Evolutionary conservation across 1,284 basidiomycete genomes (phyloP).

Genomic region (Athelia psychrophila): DNA sequence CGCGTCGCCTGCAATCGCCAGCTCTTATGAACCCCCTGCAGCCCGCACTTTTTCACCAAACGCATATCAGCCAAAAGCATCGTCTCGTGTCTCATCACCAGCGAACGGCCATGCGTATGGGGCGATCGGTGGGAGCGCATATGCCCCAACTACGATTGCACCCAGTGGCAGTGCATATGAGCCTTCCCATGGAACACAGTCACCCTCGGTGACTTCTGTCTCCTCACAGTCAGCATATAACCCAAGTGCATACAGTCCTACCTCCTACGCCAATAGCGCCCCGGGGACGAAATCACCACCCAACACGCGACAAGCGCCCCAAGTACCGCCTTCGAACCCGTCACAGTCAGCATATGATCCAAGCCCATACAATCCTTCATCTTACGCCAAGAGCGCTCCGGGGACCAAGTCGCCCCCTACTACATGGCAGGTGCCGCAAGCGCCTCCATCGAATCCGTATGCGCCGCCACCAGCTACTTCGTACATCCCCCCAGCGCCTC

Average conservation of each 20-base stretch:
- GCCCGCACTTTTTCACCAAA: no score
- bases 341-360: background rate
- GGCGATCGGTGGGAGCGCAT: no score
- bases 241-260: background rate
- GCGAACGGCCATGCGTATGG: no score
- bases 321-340: conserved; percentile 6
- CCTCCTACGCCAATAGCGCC: background rate
- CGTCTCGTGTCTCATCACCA: no score
- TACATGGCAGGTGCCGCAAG: background rate
- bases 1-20: conserved; percentile 17
- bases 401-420: background rate
- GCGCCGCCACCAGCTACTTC: conserved; percentile 15
- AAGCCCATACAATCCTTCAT: background rate
- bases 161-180: no score
- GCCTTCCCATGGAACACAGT: no score
- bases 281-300: background rate
- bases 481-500: conserved; percentile 17
- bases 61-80: no score
- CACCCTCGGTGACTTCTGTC: no score
- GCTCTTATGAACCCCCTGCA: background rate
- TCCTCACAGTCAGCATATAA: background rate
- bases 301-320: background rate
- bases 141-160: no score
- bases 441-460: conserved; percentile 8
- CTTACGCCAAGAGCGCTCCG: background rate